Conservation (phyloP, 345 rosid species). For the Acer campestre region DNA sequence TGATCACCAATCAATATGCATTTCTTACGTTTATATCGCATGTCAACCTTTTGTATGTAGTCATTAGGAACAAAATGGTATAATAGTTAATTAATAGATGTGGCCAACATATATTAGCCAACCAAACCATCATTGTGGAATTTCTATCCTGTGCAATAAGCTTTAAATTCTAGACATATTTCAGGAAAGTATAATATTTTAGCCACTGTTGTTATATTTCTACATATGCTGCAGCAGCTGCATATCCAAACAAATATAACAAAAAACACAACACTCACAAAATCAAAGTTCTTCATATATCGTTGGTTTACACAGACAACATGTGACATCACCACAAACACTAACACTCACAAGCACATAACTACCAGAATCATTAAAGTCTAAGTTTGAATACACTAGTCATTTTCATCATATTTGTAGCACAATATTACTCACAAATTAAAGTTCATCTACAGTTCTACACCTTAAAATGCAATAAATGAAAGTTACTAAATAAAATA, state of each 20-base stretch:
- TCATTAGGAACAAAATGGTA: background rate
- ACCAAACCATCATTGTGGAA: background rate
- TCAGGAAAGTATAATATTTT: background rate
- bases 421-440: background rate
- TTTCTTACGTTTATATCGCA: background rate
- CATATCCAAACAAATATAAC: background rate
- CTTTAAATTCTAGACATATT: background rate
- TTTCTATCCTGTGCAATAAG: background rate
- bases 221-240: background rate
- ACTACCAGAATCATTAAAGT: background rate
- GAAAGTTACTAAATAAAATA: background rate
- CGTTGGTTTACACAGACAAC: background rate
- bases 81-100: background rate
- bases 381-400: background rate
- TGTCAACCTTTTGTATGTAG: background rate
- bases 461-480: background rate
- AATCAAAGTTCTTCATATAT: background rate
- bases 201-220: background rate
- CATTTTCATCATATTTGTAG: background rate
- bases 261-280: background rate
- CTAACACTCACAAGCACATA: background rate
- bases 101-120: background rate
- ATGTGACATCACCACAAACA: background rate
- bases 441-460: background rate
- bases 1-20: background rate